These are phyloP conservation scores for Cyberlindnera sargentensis DNA, from an alignment of 805 yeast species.

Conservation along the genomic window DNA sequence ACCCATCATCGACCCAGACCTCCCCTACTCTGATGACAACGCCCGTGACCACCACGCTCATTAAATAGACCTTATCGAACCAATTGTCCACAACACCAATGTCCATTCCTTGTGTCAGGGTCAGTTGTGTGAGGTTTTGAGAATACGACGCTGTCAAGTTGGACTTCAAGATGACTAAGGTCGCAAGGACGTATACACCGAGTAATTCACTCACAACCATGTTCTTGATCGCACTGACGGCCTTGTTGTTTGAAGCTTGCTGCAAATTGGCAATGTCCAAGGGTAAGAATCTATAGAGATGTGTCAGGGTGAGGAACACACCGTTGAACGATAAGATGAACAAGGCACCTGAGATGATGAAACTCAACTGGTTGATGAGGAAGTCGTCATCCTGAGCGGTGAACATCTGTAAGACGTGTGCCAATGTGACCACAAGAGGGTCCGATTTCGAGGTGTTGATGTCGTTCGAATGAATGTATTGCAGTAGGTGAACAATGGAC, in stretches of 20 bases:
- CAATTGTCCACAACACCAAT: slow-evolving; percentile 28
- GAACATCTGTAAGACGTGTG: slow-evolving; percentile 27
- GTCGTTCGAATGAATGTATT: slow-evolving; percentile 10
- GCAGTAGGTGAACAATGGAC: slow-evolving; percentile 22
- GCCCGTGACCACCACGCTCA: slow-evolving; percentile 25
- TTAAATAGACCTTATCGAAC: slow-evolving; percentile 33
- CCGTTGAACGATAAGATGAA: slow-evolving; percentile 60
- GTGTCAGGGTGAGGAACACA: slow-evolving; percentile 53
- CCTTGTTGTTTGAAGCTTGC: slow-evolving; percentile 7
- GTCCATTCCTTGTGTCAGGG: slow-evolving; percentile 19
- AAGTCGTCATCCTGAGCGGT: slow-evolving; percentile 29
- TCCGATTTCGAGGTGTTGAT: slow-evolving; percentile 18
- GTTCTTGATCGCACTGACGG: slow-evolving; percentile 31
- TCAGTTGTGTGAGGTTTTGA: slow-evolving; percentile 24
- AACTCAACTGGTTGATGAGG: slow-evolving; percentile 31
- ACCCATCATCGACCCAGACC: slow-evolving; percentile 17
- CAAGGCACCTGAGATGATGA: slow-evolving; percentile 49
- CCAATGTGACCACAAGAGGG: slow-evolving; percentile 4
- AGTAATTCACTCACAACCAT: slow-evolving; percentile 30
- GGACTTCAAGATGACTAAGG: slow-evolving; percentile 32
- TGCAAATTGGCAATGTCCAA: slow-evolving; percentile 24
- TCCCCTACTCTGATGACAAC: slow-evolving; percentile 18
- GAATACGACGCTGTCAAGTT: slow-evolving; percentile 30
- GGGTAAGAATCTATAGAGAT: slow-evolving; percentile 36
- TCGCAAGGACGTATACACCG: slow-evolving; percentile 34